Evolutionary conservation across 2,329 filamentous ascomycete genomes (phyloP), one percentile per base, ranked within the genome.

Genomic region (Beauveria scarabaeidicola): DNA sequence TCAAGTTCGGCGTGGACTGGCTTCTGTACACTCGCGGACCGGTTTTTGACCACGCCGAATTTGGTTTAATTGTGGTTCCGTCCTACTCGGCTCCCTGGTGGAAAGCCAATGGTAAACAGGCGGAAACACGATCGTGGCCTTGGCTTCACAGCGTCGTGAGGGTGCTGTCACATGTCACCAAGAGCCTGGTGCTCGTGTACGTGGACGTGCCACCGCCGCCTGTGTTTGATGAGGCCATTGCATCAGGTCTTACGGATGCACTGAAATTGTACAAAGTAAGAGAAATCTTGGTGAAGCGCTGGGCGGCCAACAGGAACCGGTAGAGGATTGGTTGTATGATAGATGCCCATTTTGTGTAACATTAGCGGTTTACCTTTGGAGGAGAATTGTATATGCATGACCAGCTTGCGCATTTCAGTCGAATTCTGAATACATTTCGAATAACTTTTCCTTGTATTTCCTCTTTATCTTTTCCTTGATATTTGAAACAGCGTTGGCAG

Each of bases 1-100:
- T 96, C 70, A 99, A 99, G 69, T 99, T 99, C 67, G 90, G 90
- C 23, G 89, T 91, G 10, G 94, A 99, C 72, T 97, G 90, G 77
- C 77, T 99, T n/a, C 81, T 99, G 8, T 99, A 99, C 74, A 87
- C 91, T 60, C 87, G 91, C 21, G 94, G 94, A 0, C 94, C 94
- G 0, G 93, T 94, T 0, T 97, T 99, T 71, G 86, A 91, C 23
- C 94, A 99, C 69, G 94, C 94, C 23, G 91, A 97, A 69, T 99
- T 97, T 69, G 92, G 90, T 0, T 76, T 97, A 47, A 79, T 93
- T 25, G 84, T 99, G 44, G 70, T 97, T 3, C 93, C 94, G 0
- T 87, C 91, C 0, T 97, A 95, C 69, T 86, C 81, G 0, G 78
- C 94, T 68, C 69, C 82, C 0, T 85, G 87, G 68, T 97, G 92